phyloP scores from a whole-genome alignment of 2,329 filamentous ascomycete genomes.

The Lecanosticta acicola region DNA sequence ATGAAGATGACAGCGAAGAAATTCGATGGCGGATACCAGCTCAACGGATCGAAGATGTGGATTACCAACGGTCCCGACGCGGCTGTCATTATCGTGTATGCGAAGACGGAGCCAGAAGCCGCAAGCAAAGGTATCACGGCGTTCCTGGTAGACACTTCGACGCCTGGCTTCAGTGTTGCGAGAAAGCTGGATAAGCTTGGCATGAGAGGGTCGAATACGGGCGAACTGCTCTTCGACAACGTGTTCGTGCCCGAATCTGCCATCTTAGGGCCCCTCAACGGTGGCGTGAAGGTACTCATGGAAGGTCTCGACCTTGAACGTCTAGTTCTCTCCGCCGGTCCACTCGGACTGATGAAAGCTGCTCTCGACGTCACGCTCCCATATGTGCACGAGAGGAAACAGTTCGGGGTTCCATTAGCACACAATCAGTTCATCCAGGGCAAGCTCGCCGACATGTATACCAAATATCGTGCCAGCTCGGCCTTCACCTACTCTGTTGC shows the following conservation, averaged over 20 bases:
- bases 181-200: constrained; percentile 96
- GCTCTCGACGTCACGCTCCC: constrained; percentile 79
- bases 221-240: constrained; percentile 83
- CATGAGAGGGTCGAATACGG: constrained; percentile 95
- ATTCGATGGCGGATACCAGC: constrained; percentile 75
- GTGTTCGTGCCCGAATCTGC: constrained; percentile 84
- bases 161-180: constrained; percentile 75
- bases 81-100: constrained; percentile 91
- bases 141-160: constrained; percentile 73
- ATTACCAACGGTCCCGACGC: constrained; percentile 97
- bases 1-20: constrained; percentile 83
- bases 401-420: constrained; percentile 81
- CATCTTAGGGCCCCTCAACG: constrained; percentile 72
- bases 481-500: constrained; percentile 86
- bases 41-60: constrained; percentile 98
- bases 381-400: constrained; percentile 80
- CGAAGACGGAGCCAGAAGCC: constrained; percentile 77
- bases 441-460: constrained; percentile 95
- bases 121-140: constrained; percentile 90
- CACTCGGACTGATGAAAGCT: constrained; percentile 91
- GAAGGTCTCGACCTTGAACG: constrained; percentile 91
- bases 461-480: constrained; percentile 76
- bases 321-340: constrained; percentile 83
- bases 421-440: constrained; percentile 92
- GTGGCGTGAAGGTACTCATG: constrained; percentile 87